Percentiles rank a stretch among this genome's conserved stretches.
These are phyloP conservation scores for Roridomyces roridus DNA, from an alignment of 768 basidiomycete species.

Conservation along the genomic window DNA sequence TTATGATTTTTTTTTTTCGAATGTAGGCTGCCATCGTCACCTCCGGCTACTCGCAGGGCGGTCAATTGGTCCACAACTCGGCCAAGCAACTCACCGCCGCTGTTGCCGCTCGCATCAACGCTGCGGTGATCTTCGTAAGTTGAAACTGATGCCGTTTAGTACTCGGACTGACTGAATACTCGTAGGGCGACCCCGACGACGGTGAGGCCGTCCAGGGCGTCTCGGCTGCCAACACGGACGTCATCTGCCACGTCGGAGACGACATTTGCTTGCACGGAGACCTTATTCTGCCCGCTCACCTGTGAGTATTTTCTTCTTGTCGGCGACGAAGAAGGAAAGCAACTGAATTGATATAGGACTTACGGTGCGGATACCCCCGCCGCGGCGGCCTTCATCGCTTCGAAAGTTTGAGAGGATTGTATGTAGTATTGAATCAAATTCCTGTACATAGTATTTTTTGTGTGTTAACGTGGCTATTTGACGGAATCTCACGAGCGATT, in stretches of 20 bases:
- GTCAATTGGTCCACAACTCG: conserved; percentile 44
- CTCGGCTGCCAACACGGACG: conserved; percentile 31
- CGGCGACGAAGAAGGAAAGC: background rate
- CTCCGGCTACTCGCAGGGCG: conserved; percentile 32
- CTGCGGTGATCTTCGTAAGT: conserved; percentile 37
- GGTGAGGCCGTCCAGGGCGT: conserved; percentile 36
- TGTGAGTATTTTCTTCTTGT: conserved; percentile 10
- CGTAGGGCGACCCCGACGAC: conserved; percentile 38
- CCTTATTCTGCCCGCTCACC: conserved; percentile 31
- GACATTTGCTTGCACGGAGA: conserved; percentile 36
- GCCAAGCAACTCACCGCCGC: conserved; percentile 38
- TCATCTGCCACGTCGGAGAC: conserved; percentile 38
- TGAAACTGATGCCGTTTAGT: too few species aligned
- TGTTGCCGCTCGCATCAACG: conserved; percentile 33
- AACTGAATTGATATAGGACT: background rate
- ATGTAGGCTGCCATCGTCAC: conserved; percentile 27
- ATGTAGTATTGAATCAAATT: too few species aligned
- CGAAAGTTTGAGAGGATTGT: too few species aligned
- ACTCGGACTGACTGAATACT: background rate
- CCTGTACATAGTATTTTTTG: too few species aligned
- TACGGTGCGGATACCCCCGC: conserved; percentile 4
- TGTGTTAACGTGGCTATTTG: too few species aligned
- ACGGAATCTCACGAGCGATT: too few species aligned
- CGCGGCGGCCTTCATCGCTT: conserved; percentile 10
- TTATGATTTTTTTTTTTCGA: background rate